These are phyloP conservation scores for Rhizopus sp. DNA, from an alignment of 371 early-diverging fungal species.

Conservation along the genomic window DNA sequence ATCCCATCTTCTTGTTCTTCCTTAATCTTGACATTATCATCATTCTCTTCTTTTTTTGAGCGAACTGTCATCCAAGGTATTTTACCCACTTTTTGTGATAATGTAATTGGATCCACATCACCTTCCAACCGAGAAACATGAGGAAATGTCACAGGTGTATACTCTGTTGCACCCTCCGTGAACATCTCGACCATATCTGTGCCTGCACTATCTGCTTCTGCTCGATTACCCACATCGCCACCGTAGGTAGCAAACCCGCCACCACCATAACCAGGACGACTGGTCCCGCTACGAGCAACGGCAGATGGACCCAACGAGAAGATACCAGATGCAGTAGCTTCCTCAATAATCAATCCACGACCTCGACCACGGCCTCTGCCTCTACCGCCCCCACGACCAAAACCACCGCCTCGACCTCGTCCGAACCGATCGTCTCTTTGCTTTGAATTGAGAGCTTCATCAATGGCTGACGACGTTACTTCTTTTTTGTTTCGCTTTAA, in stretches of 20 bases:
- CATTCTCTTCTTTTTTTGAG: conserved; percentile 12
- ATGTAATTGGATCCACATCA: conserved; percentile 45
- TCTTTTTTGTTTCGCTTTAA: conserved; percentile 65
- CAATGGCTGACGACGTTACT: conserved; percentile 48
- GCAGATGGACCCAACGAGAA: conserved; percentile 71
- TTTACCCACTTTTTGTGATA: conserved; percentile 21
- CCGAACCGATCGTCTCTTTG: conserved; percentile 9
- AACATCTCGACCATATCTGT: conserved; percentile 41
- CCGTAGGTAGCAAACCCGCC: conserved; percentile 39
- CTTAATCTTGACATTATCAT: conserved; percentile 12
- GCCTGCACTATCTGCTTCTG: conserved; percentile 26
- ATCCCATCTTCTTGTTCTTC: not conserved
- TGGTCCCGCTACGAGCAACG: conserved; percentile 10
- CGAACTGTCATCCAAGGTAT: conserved; percentile 39
- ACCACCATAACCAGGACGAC: conserved; percentile 23
- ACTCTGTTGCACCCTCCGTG: conserved; percentile 17
- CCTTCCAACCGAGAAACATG: conserved; percentile 38
- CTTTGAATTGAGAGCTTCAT: conserved; percentile 33
- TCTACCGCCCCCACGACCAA: conserved; percentile 42
- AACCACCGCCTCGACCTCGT: conserved; percentile 37
- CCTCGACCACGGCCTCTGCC: conserved; percentile 42
- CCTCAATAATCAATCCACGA: conserved; percentile 29
- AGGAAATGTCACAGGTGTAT: conserved; percentile 40
- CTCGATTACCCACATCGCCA: conserved; percentile 28
- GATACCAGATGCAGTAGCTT: conserved; percentile 63